Evolutionary conservation across 768 basidiomycete species (phyloP).

Genomic region (Asterophora parasitica): DNA sequence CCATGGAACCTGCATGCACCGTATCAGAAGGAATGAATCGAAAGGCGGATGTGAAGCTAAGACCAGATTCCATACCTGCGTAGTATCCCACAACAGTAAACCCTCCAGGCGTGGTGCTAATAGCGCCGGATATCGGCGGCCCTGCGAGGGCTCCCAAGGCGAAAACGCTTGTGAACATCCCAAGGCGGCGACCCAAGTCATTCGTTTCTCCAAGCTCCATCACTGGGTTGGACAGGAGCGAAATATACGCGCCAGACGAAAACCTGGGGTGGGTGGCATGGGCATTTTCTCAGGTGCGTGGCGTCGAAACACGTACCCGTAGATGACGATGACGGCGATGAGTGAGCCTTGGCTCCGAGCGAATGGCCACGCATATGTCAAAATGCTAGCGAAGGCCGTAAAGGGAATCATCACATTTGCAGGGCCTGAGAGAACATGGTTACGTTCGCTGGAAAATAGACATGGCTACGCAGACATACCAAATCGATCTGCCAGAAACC

Average conservation of each 20-base stretch:
- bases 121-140: conserved; percentile 71
- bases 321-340: conserved; percentile 52
- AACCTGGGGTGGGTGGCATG: conserved; percentile 33
- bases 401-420: conserved; percentile 69
- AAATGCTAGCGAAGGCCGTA: conserved; percentile 46
- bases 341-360: conserved; percentile 37
- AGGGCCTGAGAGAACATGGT: conserved; percentile 37
- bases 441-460: neutral
- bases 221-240: conserved; percentile 51
- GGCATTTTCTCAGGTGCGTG: neutral
- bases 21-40: too few relatives aligned
- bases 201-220: conserved; percentile 54
- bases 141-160: conserved; percentile 63
- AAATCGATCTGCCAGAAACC: conserved; percentile 47
- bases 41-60: too few relatives aligned
- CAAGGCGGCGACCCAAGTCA: conserved; percentile 62
- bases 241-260: conserved; percentile 57
- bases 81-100: conserved; percentile 47
- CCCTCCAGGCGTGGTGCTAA: conserved; percentile 45
- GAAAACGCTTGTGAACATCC: conserved; percentile 58
- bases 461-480: too few relatives aligned
- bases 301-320: conserved; percentile 41
- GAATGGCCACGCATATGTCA: conserved; percentile 74
- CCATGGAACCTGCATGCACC: conserved; percentile 13
- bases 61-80: conserved; percentile 14